Evolutionary conservation across 345 rosid species (phyloP).

Genomic region (Rhizophora apiculata): DNA sequence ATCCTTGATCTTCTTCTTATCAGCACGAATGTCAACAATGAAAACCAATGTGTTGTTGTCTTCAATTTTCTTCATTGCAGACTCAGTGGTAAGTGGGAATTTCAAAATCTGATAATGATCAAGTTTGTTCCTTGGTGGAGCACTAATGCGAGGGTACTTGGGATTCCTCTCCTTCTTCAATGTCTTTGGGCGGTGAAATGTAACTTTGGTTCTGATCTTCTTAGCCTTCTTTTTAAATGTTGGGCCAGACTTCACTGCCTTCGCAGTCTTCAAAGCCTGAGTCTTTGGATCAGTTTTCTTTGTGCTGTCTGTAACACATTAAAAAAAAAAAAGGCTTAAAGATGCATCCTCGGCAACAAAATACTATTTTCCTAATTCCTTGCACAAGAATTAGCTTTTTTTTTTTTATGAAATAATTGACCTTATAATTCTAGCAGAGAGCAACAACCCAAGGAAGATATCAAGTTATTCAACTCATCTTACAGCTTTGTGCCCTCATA

Average conservation of each 20-base stretch:
- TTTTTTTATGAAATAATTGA: too few species aligned
- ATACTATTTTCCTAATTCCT: neutral
- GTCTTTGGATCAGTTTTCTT: constrained; percentile 82
- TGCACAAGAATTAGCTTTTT: too few species aligned
- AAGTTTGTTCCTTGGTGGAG: constrained; percentile 86
- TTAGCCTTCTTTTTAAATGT: constrained; percentile 72
- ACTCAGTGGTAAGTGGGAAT: constrained; percentile 88
- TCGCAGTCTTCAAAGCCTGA: constrained; percentile 85
- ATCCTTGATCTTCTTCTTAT: constrained; percentile 87
- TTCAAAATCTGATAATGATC: constrained; percentile 91
- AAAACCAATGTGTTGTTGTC: constrained; percentile 94
- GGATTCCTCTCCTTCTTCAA: constrained; percentile 73
- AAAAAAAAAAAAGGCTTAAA: too few species aligned
- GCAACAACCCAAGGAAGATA: too few species aligned
- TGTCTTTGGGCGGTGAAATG: constrained; percentile 91
- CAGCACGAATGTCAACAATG: constrained; percentile 94
- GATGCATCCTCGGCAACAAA: neutral
- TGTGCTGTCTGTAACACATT: constrained; percentile 33
- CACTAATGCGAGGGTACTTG: constrained; percentile 74
- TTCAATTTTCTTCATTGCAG: constrained; percentile 94
- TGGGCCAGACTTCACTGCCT: constrained; percentile 78
- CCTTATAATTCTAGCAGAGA: too few species aligned
- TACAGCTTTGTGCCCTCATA: too few species aligned
- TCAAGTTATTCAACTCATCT: too few species aligned
- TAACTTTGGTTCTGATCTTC: constrained; percentile 81